Evolutionary conservation across 768 basidiomycete genomes (phyloP), one percentile per base, ranked within the genome.

Genomic region (Boletus sp.): DNA sequence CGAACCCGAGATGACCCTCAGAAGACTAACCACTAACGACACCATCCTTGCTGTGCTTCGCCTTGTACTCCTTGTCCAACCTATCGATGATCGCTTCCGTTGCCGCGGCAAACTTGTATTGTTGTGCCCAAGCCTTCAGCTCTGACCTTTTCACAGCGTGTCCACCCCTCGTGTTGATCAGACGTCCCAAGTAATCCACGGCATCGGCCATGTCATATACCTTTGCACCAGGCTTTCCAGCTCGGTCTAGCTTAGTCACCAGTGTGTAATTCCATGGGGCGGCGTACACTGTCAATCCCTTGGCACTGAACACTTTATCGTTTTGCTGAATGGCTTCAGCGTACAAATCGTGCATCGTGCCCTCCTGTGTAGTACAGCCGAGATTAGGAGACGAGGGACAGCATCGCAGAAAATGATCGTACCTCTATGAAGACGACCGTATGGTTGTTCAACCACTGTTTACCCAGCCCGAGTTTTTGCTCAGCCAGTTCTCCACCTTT

Each of bases 361-460:
- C 28, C 41, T 59, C 58, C 58, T 59, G 45, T 18, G 36, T 12
- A 14, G 24, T 0, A 12, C 28, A 11, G 11, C 4, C 30, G 39
- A 36, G 8, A 17, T 50, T 10, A 41, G 35, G n/a, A 20, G 17
- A 18, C 11, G 6, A n/a, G 11, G 18, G 6, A 1, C 32, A 5
- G 2, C n/a, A 15, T 7, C 18, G 12, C 8, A 5, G n/a, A n/a
- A 44, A n/a, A 44, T 33, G 33, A 30, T 3, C 0, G 24, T 18
- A 57, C 56, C 32, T 57, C 24, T 12, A 57, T 57, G 6, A 53
- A 53, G 24, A 42, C 11, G 12, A n/a, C 51, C 2, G 51, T 59
- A 42, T 57, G 55, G 29, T 59, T 52, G 14, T 59, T 59, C 55
- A 59, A 51, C 58, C 56, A 59, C 33, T 59, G 58, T 8, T 10